These are phyloP conservation scores for Chenopodium formosanum DNA, from an alignment of 148 eudicot species.

Conservation along the genomic window DNA sequence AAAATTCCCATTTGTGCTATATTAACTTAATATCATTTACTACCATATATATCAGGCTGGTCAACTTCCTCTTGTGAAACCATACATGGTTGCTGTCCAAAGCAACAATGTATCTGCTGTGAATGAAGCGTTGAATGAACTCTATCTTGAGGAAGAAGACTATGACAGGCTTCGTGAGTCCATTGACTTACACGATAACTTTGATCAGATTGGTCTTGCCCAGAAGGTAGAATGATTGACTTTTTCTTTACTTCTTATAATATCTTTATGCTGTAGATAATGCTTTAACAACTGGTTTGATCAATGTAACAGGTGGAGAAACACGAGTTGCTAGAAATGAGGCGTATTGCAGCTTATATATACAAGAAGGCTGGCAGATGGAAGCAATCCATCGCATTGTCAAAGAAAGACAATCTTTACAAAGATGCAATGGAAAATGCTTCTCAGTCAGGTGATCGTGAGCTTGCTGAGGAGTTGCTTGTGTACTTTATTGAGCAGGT, in stretches of 20 bases:
- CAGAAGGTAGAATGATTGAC: conserved; percentile 58
- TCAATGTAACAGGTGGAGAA: conserved; percentile 75
- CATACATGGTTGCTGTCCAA: conserved; percentile 97
- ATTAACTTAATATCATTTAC: conserved; percentile 2
- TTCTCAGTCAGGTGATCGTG: conserved; percentile 98
- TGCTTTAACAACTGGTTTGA: background rate
- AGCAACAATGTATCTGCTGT: conserved; percentile 94
- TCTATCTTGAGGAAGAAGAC: conserved; percentile 97
- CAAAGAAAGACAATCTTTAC: conserved; percentile 87
- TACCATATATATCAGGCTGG: conserved; percentile 59
- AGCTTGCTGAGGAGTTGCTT: conserved; percentile 94
- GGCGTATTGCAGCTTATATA: conserved; percentile 95
- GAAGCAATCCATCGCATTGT: conserved; percentile 95
- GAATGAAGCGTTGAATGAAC: conserved; percentile 94
- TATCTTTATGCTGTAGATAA: background rate
- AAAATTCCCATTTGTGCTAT: background rate
- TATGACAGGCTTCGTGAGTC: conserved; percentile 94
- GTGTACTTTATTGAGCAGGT: conserved; percentile 95
- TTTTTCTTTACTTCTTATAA: background rate
- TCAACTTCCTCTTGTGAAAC: conserved; percentile 91
- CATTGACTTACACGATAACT: conserved; percentile 88
- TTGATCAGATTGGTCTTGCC: conserved; percentile 96
- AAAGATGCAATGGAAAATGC: conserved; percentile 99
- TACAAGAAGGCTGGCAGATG: conserved; percentile 98
- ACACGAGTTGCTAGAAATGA: conserved; percentile 93